phyloP scores from a whole-genome alignment of 257 asterid genomes.

The Fraxinus quadrangulata region DNA sequence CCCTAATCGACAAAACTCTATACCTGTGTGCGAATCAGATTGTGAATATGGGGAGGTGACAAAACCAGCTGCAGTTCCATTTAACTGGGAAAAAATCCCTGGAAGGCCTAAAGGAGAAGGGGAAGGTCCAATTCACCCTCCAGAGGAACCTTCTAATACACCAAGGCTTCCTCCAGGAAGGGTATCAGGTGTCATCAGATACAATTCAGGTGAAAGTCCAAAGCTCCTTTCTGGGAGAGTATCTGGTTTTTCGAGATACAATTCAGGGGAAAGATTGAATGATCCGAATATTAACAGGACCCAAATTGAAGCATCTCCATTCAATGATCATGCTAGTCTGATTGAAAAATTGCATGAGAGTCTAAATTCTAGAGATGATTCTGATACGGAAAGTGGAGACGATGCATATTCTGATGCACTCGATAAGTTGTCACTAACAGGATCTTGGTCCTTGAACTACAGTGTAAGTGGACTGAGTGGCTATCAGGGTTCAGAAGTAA shows the following conservation, averaged over 20 bases:
- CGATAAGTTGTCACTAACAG: constrained; percentile 52
- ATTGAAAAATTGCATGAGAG: constrained; percentile 69
- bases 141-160: constrained; percentile 51
- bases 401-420: constrained; percentile 62
- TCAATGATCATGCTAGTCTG: constrained; percentile 71
- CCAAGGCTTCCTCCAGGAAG: constrained; percentile 79
- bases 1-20: constrained; percentile 52
- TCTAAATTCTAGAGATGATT: constrained; percentile 53
- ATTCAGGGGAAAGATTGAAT: constrained; percentile 60
- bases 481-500: constrained; percentile 42
- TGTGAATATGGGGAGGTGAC: constrained; percentile 55
- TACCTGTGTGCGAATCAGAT: constrained; percentile 38
- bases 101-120: constrained; percentile 64
- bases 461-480: constrained; percentile 77
- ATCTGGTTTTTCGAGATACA: constrained; percentile 37
- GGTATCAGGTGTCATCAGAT: constrained; percentile 42
- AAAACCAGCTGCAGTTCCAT: constrained; percentile 83
- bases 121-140: constrained; percentile 37
- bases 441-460: constrained; percentile 55
- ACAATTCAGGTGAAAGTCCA: constrained; percentile 49
- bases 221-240: constrained; percentile 42
- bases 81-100: constrained; percentile 82
- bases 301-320: constrained; percentile 46
- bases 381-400: constrained; percentile 54
- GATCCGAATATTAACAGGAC: constrained; percentile 44